These are phyloP conservation scores for Pugionium dolabratum DNA, from an alignment of 345 rosid genomes.

Conservation along the genomic window DNA sequence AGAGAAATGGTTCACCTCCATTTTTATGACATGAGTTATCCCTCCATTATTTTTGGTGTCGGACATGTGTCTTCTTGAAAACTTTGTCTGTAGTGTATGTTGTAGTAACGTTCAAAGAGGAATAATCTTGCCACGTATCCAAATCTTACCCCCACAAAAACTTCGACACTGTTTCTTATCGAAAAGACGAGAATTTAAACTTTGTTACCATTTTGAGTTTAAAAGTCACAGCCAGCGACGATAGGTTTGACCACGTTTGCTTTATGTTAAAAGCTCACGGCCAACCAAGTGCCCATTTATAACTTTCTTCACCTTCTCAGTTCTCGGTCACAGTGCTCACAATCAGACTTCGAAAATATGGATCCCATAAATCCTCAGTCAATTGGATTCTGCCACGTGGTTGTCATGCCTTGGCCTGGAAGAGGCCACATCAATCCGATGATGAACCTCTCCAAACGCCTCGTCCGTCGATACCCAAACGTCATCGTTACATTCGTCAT, in stretches of 20 bases:
- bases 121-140: conserved; percentile 8
- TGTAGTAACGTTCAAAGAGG: not conserved
- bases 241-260: conserved; percentile 11
- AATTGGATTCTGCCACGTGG: conserved; percentile 33
- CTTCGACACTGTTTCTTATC: too few relatives aligned
- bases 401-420: conserved; percentile 66
- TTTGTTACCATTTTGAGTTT: not conserved
- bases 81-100: too few relatives aligned
- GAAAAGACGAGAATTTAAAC: conserved; percentile 12
- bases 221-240: not conserved
- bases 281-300: too few relatives aligned
- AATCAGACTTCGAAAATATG: not conserved
- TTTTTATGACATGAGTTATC: too few relatives aligned
- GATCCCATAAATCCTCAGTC: not conserved
- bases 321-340: too few relatives aligned
- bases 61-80: too few relatives aligned
- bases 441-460: conserved; percentile 60
- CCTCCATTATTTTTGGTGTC: too few relatives aligned
- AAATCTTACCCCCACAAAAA: conserved; percentile 16
- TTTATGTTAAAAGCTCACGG: not conserved
- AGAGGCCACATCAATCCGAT: conserved; percentile 72
- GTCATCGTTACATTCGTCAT: conserved; percentile 56
- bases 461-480: conserved; percentile 40
- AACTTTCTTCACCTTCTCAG: too few relatives aligned
- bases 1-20: too few relatives aligned